Evolutionary conservation across 768 basidiomycete species (phyloP).

Genomic region (Tephrocybe rancida): DNA sequence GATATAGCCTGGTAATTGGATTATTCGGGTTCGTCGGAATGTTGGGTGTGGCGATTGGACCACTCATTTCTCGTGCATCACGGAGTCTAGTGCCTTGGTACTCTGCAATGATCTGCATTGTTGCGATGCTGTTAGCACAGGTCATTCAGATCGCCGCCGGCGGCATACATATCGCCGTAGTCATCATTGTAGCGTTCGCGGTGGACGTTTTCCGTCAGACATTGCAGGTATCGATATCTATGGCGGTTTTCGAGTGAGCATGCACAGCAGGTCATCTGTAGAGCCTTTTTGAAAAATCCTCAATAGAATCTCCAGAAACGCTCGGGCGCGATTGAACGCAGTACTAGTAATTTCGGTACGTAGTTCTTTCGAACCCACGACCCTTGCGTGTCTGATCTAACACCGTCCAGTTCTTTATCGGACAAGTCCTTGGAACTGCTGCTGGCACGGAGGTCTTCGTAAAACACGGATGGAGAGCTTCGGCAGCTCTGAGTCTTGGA

Average conservation of each 20-base stretch:
- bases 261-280: not conserved
- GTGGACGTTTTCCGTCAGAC: constrained; percentile 63
- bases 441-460: constrained; percentile 68
- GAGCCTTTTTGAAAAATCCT: not conserved
- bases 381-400: not conserved
- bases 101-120: constrained; percentile 57
- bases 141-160: constrained; percentile 61
- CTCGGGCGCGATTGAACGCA: constrained; percentile 67
- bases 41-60: constrained; percentile 67
- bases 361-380: constrained; percentile 15
- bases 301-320: constrained; percentile 30
- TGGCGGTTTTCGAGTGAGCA: constrained; percentile 48
- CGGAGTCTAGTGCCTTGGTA: constrained; percentile 77
- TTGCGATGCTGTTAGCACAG: constrained; percentile 47
- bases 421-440: constrained; percentile 72
- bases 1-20: constrained; percentile 55
- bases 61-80: constrained; percentile 64
- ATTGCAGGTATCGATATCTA: constrained; percentile 58
- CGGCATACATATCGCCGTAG: constrained; percentile 58
- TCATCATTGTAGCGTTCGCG: constrained; percentile 61
- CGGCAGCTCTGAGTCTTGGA: constrained; percentile 54
- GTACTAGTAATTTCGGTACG: constrained; percentile 63
- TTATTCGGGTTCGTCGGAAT: constrained; percentile 74
- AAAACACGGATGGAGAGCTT: constrained; percentile 65
- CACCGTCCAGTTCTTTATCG: constrained; percentile 45